Percentiles rank a stretch among this genome's conserved stretches.
phyloP scores from a whole-genome alignment of 345 rosid genomes.

The Sisymbrium irio region DNA sequence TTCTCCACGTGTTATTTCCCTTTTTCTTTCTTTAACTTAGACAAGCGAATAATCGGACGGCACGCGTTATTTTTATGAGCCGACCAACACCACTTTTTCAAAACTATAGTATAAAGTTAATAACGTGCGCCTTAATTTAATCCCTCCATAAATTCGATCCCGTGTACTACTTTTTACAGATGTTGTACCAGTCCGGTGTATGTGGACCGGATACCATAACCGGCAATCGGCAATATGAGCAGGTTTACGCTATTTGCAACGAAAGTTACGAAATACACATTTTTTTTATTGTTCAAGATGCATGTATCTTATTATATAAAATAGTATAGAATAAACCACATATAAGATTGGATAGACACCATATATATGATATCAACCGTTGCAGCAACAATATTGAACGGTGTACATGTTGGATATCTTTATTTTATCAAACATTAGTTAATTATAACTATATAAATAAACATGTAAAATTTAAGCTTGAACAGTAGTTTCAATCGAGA shows the following conservation, averaged over 20 bases:
- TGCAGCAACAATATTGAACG: background rate
- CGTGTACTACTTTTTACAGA: background rate
- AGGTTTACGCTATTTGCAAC: background rate
- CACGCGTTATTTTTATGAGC: conserved; percentile 5
- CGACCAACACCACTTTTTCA: conserved; percentile 8
- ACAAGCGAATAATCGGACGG: background rate
- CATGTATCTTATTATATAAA: too few relatives aligned
- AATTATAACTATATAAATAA: background rate
- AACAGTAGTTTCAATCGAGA: conserved; percentile 57
- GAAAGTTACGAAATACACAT: background rate
- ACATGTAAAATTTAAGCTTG: conserved; percentile 37
- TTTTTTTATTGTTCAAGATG: background rate
- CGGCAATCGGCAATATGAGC: background rate
- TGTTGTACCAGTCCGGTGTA: background rate
- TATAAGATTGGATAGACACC: background rate
- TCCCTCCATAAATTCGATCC: background rate
- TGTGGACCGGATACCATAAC: background rate
- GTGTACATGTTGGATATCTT: background rate
- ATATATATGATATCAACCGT: background rate
- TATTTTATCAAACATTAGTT: background rate
- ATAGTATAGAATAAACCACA: too few relatives aligned
- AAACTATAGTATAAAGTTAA: too few relatives aligned
- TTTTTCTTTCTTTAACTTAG: background rate
- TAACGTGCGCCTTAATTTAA: conserved; percentile 5
- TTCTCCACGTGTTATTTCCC: conserved; percentile 13